phyloP scores from a whole-genome alignment of 2,329 filamentous ascomycete species.

The Colletotrichum sp. region DNA sequence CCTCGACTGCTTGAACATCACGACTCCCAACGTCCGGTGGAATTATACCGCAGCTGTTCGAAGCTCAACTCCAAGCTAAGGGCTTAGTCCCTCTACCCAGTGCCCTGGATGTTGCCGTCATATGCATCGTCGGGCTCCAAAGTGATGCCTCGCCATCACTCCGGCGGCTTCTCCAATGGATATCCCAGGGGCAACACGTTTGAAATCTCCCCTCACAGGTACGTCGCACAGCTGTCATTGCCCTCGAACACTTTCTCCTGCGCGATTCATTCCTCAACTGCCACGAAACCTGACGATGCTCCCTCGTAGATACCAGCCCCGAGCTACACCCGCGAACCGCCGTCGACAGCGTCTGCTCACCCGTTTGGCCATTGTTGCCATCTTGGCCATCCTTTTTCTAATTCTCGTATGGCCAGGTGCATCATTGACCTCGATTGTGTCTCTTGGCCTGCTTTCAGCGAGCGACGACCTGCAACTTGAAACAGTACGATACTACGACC shows the following conservation, averaged over 20 bases:
- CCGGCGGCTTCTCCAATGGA: constrained; percentile 79
- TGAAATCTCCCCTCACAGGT: constrained; percentile 90
- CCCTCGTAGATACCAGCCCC: constrained; percentile 80
- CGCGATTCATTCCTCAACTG: background rate
- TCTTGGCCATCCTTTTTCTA: constrained; percentile 68
- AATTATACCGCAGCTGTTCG: background rate
- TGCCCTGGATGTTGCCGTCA: constrained; percentile 60
- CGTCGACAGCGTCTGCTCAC: constrained; percentile 76
- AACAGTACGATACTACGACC: constrained; percentile 96
- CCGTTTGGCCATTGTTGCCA: constrained; percentile 62
- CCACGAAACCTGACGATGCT: background rate
- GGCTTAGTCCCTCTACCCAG: background rate
- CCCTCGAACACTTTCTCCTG: background rate
- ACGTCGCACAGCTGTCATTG: constrained; percentile 35
- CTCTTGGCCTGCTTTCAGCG: constrained; percentile 73
- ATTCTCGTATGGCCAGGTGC: constrained; percentile 78
- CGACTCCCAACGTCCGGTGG: constrained; percentile 1
- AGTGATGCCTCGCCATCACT: constrained; percentile 87
- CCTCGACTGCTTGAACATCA: constrained; percentile 32
- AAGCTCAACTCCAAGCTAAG: constrained; percentile 9
- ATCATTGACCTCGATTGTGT: constrained; percentile 65
- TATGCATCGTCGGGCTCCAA: constrained; percentile 60
- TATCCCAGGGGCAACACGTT: constrained; percentile 81
- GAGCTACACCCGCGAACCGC: constrained; percentile 73
- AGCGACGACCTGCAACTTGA: constrained; percentile 81